Evolutionary conservation across 2,329 filamentous ascomycete species (phyloP).

Genomic region (Penicillium sp.): DNA sequence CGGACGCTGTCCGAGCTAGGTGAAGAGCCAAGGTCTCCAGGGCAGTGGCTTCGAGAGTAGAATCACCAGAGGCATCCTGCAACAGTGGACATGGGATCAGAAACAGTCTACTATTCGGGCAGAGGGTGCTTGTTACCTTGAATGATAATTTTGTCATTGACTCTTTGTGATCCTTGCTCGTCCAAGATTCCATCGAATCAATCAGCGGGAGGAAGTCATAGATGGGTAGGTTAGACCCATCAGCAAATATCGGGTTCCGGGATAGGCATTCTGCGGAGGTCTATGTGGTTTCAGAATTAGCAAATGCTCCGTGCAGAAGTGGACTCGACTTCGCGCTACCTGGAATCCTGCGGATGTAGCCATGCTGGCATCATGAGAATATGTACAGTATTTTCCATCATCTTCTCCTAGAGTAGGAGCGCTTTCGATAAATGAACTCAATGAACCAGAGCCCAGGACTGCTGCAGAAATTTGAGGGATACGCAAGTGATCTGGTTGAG

Average conservation of each 20-base stretch:
- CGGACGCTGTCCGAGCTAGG: constrained; percentile 48
- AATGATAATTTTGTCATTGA: constrained; percentile 29
- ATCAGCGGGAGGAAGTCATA: constrained; percentile 38
- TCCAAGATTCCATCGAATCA: constrained; percentile 29
- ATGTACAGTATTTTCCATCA: constrained; percentile 14
- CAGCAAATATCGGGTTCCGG: constrained; percentile 18
- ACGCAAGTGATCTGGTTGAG: constrained; percentile 12
- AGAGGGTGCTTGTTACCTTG: constrained; percentile 30
- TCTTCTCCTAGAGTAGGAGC: constrained; percentile 2
- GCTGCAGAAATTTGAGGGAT: constrained; percentile 18
- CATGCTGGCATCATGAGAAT: constrained; percentile 3
- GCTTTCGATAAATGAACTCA: constrained; percentile 8
- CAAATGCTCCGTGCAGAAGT: not conserved
- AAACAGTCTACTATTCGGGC: not conserved
- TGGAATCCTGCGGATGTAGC: constrained; percentile 7
- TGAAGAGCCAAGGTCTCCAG: constrained; percentile 47
- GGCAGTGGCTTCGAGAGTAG: constrained; percentile 39
- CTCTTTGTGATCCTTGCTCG: constrained; percentile 24
- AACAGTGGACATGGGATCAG: constrained; percentile 15
- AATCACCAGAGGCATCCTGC: constrained; percentile 9
- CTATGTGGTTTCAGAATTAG: constrained; percentile 11
- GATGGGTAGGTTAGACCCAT: constrained; percentile 5
- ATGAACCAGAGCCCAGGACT: constrained; percentile 12
- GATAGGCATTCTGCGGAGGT: constrained; percentile 23
- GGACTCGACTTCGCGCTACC: constrained; percentile 7